phyloP scores from a whole-genome alignment of 257 asterid species.

The Scutellaria galericulata region DNA sequence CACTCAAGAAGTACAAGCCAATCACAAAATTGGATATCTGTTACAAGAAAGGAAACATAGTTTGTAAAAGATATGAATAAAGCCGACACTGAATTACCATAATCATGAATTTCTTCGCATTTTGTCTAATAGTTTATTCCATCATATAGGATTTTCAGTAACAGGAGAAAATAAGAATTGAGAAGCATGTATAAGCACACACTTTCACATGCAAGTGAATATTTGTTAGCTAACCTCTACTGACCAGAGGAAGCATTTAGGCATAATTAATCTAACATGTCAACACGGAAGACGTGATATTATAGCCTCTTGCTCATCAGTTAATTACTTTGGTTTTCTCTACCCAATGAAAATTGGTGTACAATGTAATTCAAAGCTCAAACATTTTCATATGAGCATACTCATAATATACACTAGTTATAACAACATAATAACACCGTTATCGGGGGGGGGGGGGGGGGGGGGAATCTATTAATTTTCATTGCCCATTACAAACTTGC shows the following conservation, averaged over 20 bases:
- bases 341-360: no score
- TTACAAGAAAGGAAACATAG: conserved; percentile 22
- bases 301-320: not conserved
- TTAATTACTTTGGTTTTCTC: not conserved
- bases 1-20: conserved; percentile 90
- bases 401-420: no score
- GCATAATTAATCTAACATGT: not conserved
- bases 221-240: not conserved
- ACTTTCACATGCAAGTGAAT: not conserved
- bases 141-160: no score
- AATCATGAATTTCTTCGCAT: not conserved
- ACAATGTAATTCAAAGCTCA: no score
- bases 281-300: not conserved
- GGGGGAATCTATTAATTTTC: no score
- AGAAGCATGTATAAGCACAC: not conserved
- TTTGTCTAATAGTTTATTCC: no score
- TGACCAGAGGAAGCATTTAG: not conserved
- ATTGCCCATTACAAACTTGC: no score
- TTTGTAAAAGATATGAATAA: not conserved
- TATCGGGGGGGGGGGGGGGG: no score
- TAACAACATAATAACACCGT: no score
- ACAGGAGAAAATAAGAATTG: not conserved
- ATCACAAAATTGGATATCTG: conserved; percentile 88
- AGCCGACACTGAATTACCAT: conserved; percentile 4
- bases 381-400: no score